phyloP scores from a whole-genome alignment of 805 yeast species.

The Spathaspora hagerdaliae region DNA sequence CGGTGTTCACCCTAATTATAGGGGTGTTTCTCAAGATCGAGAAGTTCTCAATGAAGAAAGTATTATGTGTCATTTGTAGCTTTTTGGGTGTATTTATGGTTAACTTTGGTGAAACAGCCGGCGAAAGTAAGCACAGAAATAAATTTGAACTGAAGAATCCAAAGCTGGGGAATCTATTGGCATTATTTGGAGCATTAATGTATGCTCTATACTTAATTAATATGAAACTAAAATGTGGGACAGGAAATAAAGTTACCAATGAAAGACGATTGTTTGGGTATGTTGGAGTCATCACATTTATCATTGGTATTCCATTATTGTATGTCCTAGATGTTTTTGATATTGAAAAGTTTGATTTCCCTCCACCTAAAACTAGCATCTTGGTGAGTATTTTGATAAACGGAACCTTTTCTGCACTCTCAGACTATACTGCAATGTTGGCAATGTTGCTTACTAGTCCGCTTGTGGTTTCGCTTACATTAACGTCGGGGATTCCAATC shows the following conservation, averaged over 20 bases:
- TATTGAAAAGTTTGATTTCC: slow-evolving; percentile 39
- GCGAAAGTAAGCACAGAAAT: slow-evolving; percentile 15
- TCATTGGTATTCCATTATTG: slow-evolving; percentile 38
- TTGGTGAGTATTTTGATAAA: slow-evolving; percentile 32
- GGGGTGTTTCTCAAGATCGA: slow-evolving; percentile 42
- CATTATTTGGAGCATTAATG: slow-evolving; percentile 42
- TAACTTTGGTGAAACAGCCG: slow-evolving; percentile 19
- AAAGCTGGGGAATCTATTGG: slow-evolving; percentile 41
- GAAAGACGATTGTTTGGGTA: slow-evolving; percentile 46
- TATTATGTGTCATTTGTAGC: slow-evolving; percentile 41
- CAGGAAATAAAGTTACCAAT: slow-evolving; percentile 38
- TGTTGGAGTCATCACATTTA: slow-evolving; percentile 42
- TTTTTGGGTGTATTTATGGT: slow-evolving; percentile 45
- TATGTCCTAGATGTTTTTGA: slow-evolving; percentile 30
- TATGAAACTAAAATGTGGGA: slow-evolving; percentile 43
- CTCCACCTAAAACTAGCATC: slow-evolving; percentile 33
- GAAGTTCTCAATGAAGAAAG: slow-evolving; percentile 35
- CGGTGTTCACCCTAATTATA: slow-evolving; percentile 46
- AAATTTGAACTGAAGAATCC: slow-evolving; percentile 34
- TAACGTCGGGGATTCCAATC: slow-evolving; percentile 51
- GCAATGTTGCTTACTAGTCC: slow-evolving; percentile 55
- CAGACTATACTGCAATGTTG: slow-evolving; percentile 48
- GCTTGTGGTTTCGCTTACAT: slow-evolving; percentile 45
- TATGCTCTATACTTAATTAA: slow-evolving; percentile 44
- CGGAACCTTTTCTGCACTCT: slow-evolving; percentile 43